Evolutionary conservation across 345 rosid genomes (phyloP).

Genomic region (Eucalyptus erythrocorys): DNA sequence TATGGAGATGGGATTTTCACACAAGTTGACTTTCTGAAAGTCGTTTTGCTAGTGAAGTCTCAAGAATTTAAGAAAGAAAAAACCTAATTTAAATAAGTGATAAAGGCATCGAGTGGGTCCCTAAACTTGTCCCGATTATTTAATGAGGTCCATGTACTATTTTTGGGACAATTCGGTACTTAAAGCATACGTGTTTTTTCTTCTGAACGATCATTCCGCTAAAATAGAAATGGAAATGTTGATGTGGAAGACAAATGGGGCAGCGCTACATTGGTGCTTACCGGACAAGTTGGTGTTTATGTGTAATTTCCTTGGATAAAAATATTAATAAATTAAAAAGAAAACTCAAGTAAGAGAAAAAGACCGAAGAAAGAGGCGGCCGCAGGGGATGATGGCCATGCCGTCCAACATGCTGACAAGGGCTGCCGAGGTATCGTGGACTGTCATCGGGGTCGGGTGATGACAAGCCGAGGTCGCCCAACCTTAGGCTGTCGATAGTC

Average conservation of each 20-base stretch:
- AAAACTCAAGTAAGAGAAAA: background rate
- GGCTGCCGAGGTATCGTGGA: background rate
- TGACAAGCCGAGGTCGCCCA: fast-evolving
- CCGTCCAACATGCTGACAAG: no score
- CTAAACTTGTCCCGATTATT: no score
- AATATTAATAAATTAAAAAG: no score
- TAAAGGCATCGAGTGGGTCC: no score
- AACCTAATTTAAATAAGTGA: no score
- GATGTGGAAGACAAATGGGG: background rate
- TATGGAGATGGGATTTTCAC: no score
- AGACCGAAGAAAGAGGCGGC: background rate
- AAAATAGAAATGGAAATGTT: no score
- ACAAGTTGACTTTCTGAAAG: no score
- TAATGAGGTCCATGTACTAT: no score
- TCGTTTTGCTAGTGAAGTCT: no score
- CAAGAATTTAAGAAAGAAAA: no score
- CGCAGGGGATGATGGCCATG: background rate
- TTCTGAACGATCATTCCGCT: background rate
- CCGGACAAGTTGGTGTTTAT: background rate
- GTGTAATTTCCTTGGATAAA: background rate
- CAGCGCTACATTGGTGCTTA: background rate
- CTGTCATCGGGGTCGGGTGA: background rate
- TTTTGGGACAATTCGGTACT: background rate
- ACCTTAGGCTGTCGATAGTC: fast-evolving
- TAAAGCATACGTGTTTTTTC: background rate